Conservation (phyloP, 768 basidiomycete species). For the Termitomyces sp. region DNA sequence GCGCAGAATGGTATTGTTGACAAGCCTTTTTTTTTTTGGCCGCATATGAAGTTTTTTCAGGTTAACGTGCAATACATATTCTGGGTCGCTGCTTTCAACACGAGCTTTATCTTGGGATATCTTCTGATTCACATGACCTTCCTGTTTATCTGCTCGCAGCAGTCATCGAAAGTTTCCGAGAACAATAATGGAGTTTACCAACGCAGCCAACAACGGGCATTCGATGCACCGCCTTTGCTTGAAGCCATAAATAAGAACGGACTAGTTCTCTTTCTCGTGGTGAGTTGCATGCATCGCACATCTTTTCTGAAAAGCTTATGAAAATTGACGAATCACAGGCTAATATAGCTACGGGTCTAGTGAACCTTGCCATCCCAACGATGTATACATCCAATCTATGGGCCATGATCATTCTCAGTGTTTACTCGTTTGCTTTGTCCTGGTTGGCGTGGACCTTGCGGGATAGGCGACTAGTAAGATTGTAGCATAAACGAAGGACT, state of each 20-base stretch:
- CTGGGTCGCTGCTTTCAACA: constrained; percentile 89
- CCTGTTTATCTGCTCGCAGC: constrained; percentile 21
- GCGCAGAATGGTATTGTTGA: constrained; percentile 35
- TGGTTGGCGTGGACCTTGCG: constrained; percentile 53
- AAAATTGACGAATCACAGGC: constrained; percentile 42
- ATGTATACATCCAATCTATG: constrained; percentile 62
- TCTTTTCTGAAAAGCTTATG: background rate
- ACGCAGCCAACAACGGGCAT: constrained; percentile 1
- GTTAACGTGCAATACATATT: constrained; percentile 85
- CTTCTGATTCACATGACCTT: constrained; percentile 69
- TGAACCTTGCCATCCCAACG: constrained; percentile 76
- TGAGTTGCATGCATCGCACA: constrained; percentile 30
- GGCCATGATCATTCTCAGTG: constrained; percentile 57
- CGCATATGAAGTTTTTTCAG: constrained; percentile 29
- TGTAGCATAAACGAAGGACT: constrained; percentile 2
- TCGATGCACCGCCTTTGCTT: constrained; percentile 40
- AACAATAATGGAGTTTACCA: background rate
- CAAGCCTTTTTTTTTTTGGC: background rate
- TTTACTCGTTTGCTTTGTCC: constrained; percentile 58
- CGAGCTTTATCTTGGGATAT: constrained; percentile 77
- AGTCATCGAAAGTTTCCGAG: constrained; percentile 18
- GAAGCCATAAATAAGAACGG: constrained; percentile 83
- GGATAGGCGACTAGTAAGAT: constrained; percentile 12
- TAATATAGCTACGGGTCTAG: constrained; percentile 78
- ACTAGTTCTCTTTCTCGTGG: constrained; percentile 73